Evolutionary conservation across 1,139 yeast species (phyloP), one percentile per base, ranked within the genome.

Genomic region (Blastobotrys illinoisensis): DNA sequence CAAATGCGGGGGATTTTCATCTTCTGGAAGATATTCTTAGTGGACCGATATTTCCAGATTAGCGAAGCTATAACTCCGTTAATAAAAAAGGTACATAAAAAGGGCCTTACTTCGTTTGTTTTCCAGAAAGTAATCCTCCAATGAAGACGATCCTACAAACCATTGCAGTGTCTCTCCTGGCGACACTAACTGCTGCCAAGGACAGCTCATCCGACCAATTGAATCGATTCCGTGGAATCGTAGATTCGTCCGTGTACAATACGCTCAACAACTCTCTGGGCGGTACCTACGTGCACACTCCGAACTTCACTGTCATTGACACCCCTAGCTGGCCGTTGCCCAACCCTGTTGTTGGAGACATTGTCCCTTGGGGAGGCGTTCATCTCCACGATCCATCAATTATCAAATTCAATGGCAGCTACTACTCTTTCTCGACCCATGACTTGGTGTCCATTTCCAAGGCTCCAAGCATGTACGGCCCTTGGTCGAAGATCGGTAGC

Each of bases 361-460:
- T 54, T 54, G 21, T 58, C 19, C 32, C 57, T 18, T 43, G 54
- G 47, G 47, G 59, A 40, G 43, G 53, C 16, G 28, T 55, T 32
- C 46, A 60, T 55, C 28, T 55, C 46, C 18, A 53, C 44, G 50
- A 60, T 49, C 23, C 61, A 50, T 49, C 55, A 56, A 23, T 56
- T 51, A 44, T 56, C 55, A 44, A 55, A 18, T 9, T 55, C 52
- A 60, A 60, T 56, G 51, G 51, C 9, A 16, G 24, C 40, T 49
- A 49, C 51, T 49, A 49, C 24, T 49, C 51, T 4, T 49, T 49
- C 26, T 11, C 51, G 9, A 49, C 51, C 19, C 51, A 49, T 24
- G 19, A 49, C 48, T 19, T 49, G 47, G 43, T 49, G 2, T 19
- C 19, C 5, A 49, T 49, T 16, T 49, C 51, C 46, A 21, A 23